Base-by-base conservation (phyloP, 495 filamentous ascomycete genomes). In the Umbilicaria muhlenbergii region DNA sequence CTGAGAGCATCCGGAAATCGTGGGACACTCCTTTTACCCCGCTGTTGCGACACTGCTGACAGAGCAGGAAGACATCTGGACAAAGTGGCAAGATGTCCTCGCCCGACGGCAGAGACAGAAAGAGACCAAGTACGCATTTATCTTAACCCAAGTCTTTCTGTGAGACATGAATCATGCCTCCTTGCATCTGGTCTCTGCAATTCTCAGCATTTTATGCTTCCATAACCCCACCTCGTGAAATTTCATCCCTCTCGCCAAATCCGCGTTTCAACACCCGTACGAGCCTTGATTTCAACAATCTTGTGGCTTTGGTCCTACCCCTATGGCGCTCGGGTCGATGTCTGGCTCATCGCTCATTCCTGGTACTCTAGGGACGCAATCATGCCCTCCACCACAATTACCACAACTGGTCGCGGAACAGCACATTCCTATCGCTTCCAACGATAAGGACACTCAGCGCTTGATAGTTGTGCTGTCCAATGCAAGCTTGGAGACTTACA, bases 401-500 rank as follows among this genome's bases (percentile, higher is more conserved):
- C 91, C 91, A 2, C 80, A 87, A 52, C 75, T 98, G 36, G 82
- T 87, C 39, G 91, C 91, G 28, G 89, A 95, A 58, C 91, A 98
- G 56, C 81, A 93, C 52, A 67, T 78, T 21, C 78, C 91, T 11
- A 92, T 98, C 55, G 63, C 86, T 12, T 62, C 79, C 31, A 79
- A 73, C 45, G 91, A 98, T 57, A 93, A 92, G 63, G 79, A 87
- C 60, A 81, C 83, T 14, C 77, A 89, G 63, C 71, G 91, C 18
- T 66, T 98, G 51, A 94, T 98, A 50, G 91, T 98, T 37, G 86
- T 98, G 36, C 78, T 98, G 16, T 92, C 86, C 41, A 92, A 95
- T 72, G 91, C 91, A 39, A 96, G 91, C 55, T 72, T 98, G 51
- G 91, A 98, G 57, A 96, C 91, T 7, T 94, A 93, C 71, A 88